Evolutionary conservation across 2,329 filamentous ascomycete species (phyloP).

Genomic region (Fusarium haematococcum): DNA sequence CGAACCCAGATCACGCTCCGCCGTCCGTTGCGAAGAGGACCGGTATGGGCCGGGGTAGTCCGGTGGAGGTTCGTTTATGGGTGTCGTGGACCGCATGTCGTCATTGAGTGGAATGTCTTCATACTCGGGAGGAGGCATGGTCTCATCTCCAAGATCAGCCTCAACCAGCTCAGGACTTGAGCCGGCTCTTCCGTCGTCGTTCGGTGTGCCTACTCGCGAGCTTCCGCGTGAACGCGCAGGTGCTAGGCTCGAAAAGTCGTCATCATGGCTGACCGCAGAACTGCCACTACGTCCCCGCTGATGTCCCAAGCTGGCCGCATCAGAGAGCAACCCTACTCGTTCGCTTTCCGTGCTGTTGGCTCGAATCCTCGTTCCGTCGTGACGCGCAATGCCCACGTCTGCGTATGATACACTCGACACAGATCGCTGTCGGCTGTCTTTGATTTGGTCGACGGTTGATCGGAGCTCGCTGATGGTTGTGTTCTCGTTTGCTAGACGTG

Average conservation of each 20-base stretch:
- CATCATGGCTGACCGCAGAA: constrained; percentile 67
- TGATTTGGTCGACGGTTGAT: constrained; percentile 66
- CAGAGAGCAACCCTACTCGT: constrained; percentile 76
- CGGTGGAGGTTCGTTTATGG: constrained; percentile 63
- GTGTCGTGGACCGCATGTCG: constrained; percentile 53
- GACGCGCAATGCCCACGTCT: constrained; percentile 79
- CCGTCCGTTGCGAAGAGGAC: constrained; percentile 41
- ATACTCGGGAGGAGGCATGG: constrained; percentile 67
- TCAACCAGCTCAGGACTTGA: constrained; percentile 66
- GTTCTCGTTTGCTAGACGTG: constrained; percentile 59
- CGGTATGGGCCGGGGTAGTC: constrained; percentile 59
- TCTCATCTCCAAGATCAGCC: constrained; percentile 60
- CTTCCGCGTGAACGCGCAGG: constrained; percentile 54
- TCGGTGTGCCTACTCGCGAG: constrained; percentile 59
- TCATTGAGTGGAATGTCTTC: constrained; percentile 61
- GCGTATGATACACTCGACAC: constrained; percentile 83
- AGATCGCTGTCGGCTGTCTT: constrained; percentile 71
- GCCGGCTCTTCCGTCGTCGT: constrained; percentile 53
- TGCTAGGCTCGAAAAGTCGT: constrained; percentile 56
- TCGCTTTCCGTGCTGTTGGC: constrained; percentile 81
- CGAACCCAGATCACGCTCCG: constrained; percentile 33
- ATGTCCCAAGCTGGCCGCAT: constrained; percentile 67
- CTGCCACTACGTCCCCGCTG: constrained; percentile 54
- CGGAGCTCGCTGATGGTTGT: constrained; percentile 69
- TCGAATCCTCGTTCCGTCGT: constrained; percentile 81